phyloP scores from a whole-genome alignment of 495 filamentous ascomycete species.

The Penicillium malachiteum region DNA sequence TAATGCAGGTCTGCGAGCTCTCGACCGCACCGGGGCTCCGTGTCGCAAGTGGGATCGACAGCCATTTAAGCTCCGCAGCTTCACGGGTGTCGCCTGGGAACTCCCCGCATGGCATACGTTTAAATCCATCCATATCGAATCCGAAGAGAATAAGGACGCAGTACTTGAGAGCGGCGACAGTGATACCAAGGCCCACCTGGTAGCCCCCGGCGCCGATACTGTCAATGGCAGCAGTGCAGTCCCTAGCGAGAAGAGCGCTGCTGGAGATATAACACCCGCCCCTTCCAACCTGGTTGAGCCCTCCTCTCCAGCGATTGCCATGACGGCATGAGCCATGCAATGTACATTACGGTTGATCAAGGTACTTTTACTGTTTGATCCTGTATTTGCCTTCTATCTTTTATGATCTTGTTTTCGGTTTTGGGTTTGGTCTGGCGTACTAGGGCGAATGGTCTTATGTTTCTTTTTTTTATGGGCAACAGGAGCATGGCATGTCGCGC shows the following conservation, averaged over 20 bases:
- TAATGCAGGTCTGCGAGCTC: constrained; percentile 90
- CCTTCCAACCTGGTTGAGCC: constrained; percentile 43
- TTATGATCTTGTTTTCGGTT: constrained; percentile 13
- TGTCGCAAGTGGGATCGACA: constrained; percentile 90
- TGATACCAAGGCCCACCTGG: constrained; percentile 75
- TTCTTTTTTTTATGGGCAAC: background rate
- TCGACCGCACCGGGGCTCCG: constrained; percentile 85
- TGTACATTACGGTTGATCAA: constrained; percentile 11
- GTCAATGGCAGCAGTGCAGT: constrained; percentile 38
- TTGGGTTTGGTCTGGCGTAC: constrained; percentile 5
- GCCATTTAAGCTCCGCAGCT: constrained; percentile 81
- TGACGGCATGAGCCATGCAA: constrained; percentile 31
- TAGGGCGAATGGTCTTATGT: constrained; percentile 2
- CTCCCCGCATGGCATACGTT: constrained; percentile 81
- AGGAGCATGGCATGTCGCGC: too few relatives aligned
- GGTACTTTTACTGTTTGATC: constrained; percentile 8
- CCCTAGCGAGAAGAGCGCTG: constrained; percentile 69
- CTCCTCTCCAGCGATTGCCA: constrained; percentile 47
- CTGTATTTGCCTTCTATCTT: constrained; percentile 7
- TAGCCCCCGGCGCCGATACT: constrained; percentile 59
- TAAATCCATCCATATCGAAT: constrained; percentile 42
- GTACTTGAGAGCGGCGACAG: constrained; percentile 57
- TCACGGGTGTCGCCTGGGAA: constrained; percentile 86
- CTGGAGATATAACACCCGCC: constrained; percentile 46
- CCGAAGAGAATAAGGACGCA: constrained; percentile 39